phyloP scores from a whole-genome alignment of 495 filamentous ascomycete genomes.

The Astrocystis sublimbata region DNA sequence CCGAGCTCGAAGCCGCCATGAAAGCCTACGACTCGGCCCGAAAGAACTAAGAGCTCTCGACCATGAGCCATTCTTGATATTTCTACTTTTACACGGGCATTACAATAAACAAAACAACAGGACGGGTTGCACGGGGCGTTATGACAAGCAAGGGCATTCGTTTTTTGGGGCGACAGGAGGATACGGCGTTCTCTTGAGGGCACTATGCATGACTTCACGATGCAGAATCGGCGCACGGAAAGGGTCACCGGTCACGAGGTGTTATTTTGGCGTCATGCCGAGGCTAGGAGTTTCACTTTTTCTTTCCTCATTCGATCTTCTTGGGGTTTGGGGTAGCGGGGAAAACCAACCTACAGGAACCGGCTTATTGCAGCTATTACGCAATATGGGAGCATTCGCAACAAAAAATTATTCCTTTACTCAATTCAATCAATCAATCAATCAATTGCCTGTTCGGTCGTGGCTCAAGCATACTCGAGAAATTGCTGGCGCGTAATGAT shows the following conservation, averaged over 20 bases:
- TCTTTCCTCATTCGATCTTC: no score
- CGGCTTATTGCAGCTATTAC: background rate
- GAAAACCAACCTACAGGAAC: background rate
- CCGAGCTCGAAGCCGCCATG: slow-evolving; percentile 60
- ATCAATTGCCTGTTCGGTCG: background rate
- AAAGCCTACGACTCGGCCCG: slow-evolving; percentile 48
- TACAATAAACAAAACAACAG: background rate
- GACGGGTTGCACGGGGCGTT: background rate
- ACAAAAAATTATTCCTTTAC: background rate
- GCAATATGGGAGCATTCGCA: background rate
- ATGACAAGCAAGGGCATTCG: background rate
- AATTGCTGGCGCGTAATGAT: background rate
- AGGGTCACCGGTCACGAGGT: background rate
- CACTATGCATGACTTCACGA: slow-evolving; percentile 8
- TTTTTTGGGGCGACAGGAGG: background rate
- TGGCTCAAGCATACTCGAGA: background rate
- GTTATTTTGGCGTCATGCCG: background rate
- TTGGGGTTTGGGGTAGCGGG: background rate
- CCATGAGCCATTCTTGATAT: background rate
- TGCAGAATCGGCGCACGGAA: background rate
- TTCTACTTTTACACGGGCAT: background rate
- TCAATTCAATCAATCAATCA: background rate
- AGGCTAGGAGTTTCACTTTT: background rate
- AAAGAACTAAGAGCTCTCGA: slow-evolving; percentile 12
- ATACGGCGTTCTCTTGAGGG: background rate